phyloP scores from a whole-genome alignment of 176 grass and related monocot species.

The Microstegium vimineum region DNA sequence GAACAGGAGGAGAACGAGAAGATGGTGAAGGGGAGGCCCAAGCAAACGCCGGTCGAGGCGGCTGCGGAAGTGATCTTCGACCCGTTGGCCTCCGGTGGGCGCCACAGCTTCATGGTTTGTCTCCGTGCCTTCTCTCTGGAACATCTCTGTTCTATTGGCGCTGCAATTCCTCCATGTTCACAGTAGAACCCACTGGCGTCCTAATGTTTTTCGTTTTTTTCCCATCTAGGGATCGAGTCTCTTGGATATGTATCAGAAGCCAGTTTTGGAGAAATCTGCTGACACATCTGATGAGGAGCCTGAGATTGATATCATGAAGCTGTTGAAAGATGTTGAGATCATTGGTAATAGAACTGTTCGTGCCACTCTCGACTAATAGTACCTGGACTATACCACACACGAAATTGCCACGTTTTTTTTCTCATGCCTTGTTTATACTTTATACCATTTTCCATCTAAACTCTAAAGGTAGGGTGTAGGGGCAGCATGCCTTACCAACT shows the following conservation, averaged over 20 bases:
- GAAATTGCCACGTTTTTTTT: not conserved
- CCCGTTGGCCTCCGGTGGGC: slow-evolving; percentile 22
- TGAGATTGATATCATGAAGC: slow-evolving; percentile 72
- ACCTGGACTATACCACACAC: not conserved
- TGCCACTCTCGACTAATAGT: not conserved
- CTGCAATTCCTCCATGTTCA: not conserved
- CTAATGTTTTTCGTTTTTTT: not conserved
- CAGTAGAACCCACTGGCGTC: not conserved
- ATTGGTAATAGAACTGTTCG: slow-evolving; percentile 45
- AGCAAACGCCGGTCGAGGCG: slow-evolving; percentile 21
- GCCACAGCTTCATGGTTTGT: slow-evolving; percentile 42
- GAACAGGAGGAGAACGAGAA: not conserved
- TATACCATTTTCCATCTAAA: not conserved
- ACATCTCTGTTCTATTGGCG: not conserved
- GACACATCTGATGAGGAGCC: slow-evolving; percentile 59
- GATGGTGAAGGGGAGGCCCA: slow-evolving; percentile 47
- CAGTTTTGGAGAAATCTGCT: slow-evolving; percentile 28
- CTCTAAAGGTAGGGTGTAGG: not conserved
- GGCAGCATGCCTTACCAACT: not conserved
- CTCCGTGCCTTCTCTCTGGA: not conserved
- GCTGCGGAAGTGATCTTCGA: slow-evolving; percentile 45
- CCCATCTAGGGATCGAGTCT: slow-evolving; percentile 57
- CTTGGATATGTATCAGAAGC: slow-evolving; percentile 70
- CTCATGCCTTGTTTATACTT: not conserved
- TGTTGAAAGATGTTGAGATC: slow-evolving; percentile 81